A percentile compares a stretch with the other conserved stretches of the same genome.
Conservation (phyloP, 2,329 filamentous ascomycete species). For the Emmonsia crescens region DNA sequence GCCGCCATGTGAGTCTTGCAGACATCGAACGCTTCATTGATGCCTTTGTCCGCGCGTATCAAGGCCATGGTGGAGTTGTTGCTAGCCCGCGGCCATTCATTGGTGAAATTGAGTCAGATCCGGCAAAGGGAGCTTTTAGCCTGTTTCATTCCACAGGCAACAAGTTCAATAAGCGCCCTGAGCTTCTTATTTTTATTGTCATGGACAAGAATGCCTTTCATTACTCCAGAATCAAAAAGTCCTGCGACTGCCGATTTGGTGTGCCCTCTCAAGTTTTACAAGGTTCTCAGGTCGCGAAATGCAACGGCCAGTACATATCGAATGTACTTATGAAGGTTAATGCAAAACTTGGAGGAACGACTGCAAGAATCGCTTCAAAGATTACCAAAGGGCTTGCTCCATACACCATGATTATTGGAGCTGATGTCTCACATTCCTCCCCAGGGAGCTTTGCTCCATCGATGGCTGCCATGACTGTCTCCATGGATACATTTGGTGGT, state of each 20-base stretch:
- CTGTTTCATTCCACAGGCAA: slow-evolving; percentile 48
- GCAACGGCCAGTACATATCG: slow-evolving; percentile 72
- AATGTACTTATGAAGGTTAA: slow-evolving; percentile 98
- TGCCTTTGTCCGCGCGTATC: slow-evolving; percentile 52
- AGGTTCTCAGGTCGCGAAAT: slow-evolving; percentile 54
- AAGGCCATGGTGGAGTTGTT: slow-evolving; percentile 50
- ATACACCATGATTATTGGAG: slow-evolving; percentile 71
- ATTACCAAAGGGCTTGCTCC: slow-evolving; percentile 28
- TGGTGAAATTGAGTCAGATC: slow-evolving; percentile 32
- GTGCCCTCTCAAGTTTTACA: slow-evolving; percentile 77
- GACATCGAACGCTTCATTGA: slow-evolving; percentile 45
- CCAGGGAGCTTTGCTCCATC: slow-evolving; percentile 59
- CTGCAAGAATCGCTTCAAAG: slow-evolving; percentile 43
- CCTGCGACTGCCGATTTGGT: slow-evolving; percentile 73
- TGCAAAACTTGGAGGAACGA: slow-evolving; percentile 81
- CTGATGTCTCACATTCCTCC: slow-evolving; percentile 77
- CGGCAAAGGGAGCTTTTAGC: slow-evolving; percentile 44
- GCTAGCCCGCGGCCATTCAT: slow-evolving; percentile 37
- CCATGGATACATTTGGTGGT: slow-evolving; percentile 58
- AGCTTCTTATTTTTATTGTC: slow-evolving; percentile 72
- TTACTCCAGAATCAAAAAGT: slow-evolving; percentile 84
- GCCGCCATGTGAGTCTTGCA: slow-evolving; percentile 35
- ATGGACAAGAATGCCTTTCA: slow-evolving; percentile 57
- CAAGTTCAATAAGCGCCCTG: slow-evolving; percentile 47
- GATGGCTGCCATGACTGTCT: slow-evolving; percentile 79